Percentiles rank a stretch among this genome's conserved stretches.
Evolutionary conservation across 2,329 filamentous ascomycete species (phyloP).

Genomic region (Trichoderma hamatum): DNA sequence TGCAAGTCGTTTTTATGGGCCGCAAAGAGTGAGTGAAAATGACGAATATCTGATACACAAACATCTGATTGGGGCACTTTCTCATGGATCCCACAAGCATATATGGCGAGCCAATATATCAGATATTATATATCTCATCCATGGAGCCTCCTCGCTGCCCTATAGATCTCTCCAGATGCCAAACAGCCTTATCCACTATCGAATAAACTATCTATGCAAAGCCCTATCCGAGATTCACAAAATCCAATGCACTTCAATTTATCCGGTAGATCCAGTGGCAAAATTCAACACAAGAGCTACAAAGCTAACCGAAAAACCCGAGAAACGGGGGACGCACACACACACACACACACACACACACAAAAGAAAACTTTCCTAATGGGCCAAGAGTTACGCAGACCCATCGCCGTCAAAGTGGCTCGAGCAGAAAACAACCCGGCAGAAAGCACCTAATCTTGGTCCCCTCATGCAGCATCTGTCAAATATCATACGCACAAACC

Average conservation of each 20-base stretch:
- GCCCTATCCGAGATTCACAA: not conserved
- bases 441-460: conserved; percentile 19
- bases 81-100: not conserved
- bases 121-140: not conserved
- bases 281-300: not conserved
- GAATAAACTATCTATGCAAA: conserved; percentile 9
- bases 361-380: not conserved
- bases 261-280: conserved; percentile 21
- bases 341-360: not conserved
- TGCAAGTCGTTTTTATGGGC: not conserved
- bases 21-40: not conserved
- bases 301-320: not conserved
- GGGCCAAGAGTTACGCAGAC: not conserved
- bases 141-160: not conserved
- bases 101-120: not conserved
- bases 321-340: not conserved
- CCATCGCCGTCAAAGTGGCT: not conserved
- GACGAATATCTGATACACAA: not conserved
- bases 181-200: conserved; percentile 1
- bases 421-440: not conserved
- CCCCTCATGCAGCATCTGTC: conserved; percentile 12
- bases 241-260: not conserved
- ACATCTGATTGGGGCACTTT: not conserved
- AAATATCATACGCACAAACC: conserved; percentile 7
- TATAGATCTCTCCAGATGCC: not conserved